These are phyloP conservation scores for Scheffersomyces illinoinensis DNA, from an alignment of 1,139 yeast species.

Conservation along the genomic window DNA sequence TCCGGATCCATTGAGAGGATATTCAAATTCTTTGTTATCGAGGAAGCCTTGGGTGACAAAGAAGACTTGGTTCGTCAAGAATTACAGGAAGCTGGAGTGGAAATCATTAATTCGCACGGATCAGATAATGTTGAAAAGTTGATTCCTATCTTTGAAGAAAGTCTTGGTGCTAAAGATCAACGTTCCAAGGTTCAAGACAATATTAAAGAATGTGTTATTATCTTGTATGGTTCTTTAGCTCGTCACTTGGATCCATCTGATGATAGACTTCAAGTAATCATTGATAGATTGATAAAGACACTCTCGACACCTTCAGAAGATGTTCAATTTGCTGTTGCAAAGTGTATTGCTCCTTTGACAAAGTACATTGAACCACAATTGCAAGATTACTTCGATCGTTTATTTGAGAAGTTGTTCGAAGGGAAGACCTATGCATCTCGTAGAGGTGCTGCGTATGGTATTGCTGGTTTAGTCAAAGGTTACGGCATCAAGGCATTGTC, in stretches of 20 bases:
- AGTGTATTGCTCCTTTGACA: conserved; percentile 83
- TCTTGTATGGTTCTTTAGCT: conserved; percentile 85
- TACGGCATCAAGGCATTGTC: conserved; percentile 77
- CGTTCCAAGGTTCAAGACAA: conserved; percentile 56
- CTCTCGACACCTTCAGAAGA: conserved; percentile 86
- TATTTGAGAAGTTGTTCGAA: conserved; percentile 61
- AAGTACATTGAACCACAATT: conserved; percentile 52
- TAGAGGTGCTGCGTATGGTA: conserved; percentile 95
- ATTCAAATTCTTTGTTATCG: conserved; percentile 59
- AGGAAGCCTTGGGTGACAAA: conserved; percentile 71
- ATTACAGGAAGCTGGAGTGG: conserved; percentile 86
- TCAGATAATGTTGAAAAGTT: conserved; percentile 62
- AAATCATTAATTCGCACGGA: conserved; percentile 67
- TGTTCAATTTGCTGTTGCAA: conserved; percentile 84
- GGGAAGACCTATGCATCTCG: conserved; percentile 56
- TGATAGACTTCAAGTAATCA: conserved; percentile 60
- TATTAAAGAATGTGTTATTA: conserved; percentile 78
- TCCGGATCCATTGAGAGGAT: conserved; percentile 45
- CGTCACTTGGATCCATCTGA: conserved; percentile 72
- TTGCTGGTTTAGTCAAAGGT: conserved; percentile 91
- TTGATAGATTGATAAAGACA: conserved; percentile 70
- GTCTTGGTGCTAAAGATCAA: conserved; percentile 48
- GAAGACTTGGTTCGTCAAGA: conserved; percentile 75
- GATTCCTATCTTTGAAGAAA: conserved; percentile 73
- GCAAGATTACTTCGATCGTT: conserved; percentile 52